Evolutionary conservation across 176 grass and related monocot species (phyloP).

Genomic region (Pontederia crassipes): DNA sequence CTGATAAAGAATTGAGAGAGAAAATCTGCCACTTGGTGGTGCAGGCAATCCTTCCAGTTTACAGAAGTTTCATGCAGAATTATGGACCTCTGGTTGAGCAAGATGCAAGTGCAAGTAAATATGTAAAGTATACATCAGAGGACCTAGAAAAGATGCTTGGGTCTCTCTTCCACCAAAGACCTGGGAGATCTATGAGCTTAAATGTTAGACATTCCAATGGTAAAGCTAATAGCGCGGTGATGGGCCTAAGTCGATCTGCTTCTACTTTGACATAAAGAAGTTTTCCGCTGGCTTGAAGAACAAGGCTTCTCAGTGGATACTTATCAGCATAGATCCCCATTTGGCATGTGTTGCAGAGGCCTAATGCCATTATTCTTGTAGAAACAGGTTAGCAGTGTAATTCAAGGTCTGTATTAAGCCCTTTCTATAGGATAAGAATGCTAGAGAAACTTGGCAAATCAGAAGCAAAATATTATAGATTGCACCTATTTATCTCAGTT

Average conservation of each 20-base stretch:
- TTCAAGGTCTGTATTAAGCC: too few species aligned
- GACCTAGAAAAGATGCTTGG: constrained; percentile 66
- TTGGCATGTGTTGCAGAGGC: too few species aligned
- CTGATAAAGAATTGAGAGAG: constrained; percentile 64
- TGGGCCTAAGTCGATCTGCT: constrained; percentile 48
- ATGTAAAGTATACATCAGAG: constrained; percentile 71
- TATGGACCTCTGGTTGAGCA: constrained; percentile 91
- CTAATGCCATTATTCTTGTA: too few species aligned
- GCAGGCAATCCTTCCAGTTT: constrained; percentile 71
- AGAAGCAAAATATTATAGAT: too few species aligned
- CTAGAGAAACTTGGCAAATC: too few species aligned
- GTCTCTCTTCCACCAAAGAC: constrained; percentile 42
- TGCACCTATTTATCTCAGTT: too few species aligned
- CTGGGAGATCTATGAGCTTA: constrained; percentile 53
- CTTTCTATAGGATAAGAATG: too few species aligned
- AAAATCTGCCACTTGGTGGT: constrained; percentile 58
- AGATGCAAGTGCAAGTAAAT: constrained; percentile 56
- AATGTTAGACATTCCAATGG: constrained; percentile 53
- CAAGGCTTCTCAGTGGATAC: background rate
- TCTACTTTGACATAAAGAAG: constrained; percentile 38
- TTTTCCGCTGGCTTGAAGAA: background rate
- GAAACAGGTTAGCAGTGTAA: too few species aligned
- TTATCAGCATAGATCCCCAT: too few species aligned
- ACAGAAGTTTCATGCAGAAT: constrained; percentile 96
- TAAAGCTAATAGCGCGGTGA: constrained; percentile 33